Evolutionary conservation across 306 rosid species (phyloP).

Genomic region (Elaeagnus macrophylla): DNA sequence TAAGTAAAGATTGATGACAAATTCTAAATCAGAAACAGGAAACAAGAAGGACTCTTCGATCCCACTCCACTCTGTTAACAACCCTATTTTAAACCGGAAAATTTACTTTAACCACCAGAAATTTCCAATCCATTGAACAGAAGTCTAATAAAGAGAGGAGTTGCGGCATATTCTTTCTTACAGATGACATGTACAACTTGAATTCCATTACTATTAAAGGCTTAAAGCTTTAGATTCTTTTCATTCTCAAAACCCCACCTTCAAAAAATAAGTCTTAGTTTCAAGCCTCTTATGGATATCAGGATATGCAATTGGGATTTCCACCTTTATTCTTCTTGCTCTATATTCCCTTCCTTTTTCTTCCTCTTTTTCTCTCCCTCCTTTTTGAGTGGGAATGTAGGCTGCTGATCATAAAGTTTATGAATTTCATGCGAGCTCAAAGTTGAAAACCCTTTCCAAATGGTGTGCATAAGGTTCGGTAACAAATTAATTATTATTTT

Average conservation of each 20-base stretch:
- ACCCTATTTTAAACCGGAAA: too few species aligned
- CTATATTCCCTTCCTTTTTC: slow-evolving; percentile 22
- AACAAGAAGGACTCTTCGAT: too few species aligned
- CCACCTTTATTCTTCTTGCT: slow-evolving; percentile 24
- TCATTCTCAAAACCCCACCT: slow-evolving; percentile 8
- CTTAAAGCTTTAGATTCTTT: slow-evolving; percentile 30
- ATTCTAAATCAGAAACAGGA: too few species aligned
- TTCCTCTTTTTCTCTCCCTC: slow-evolving; percentile 28
- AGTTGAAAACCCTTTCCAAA: too few species aligned
- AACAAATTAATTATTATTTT: too few species aligned
- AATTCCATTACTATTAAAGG: neutral
- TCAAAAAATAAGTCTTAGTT: slow-evolving; percentile 17
- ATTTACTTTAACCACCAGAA: too few species aligned
- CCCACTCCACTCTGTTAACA: too few species aligned
- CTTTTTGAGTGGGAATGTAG: neutral
- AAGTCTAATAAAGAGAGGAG: neutral
- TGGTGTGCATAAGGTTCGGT: too few species aligned
- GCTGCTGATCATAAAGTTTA: too few species aligned
- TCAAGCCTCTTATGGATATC: slow-evolving; percentile 9
- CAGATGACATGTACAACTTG: neutral
- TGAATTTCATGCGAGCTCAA: too few species aligned
- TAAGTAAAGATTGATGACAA: too few species aligned
- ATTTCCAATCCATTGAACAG: slow-evolving; percentile 21
- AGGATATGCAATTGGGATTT: slow-evolving; percentile 18
- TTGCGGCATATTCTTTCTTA: neutral